These are phyloP conservation scores for Corynascus novoguineensis DNA, from an alignment of 495 filamentous ascomycete species.

Conservation along the genomic window DNA sequence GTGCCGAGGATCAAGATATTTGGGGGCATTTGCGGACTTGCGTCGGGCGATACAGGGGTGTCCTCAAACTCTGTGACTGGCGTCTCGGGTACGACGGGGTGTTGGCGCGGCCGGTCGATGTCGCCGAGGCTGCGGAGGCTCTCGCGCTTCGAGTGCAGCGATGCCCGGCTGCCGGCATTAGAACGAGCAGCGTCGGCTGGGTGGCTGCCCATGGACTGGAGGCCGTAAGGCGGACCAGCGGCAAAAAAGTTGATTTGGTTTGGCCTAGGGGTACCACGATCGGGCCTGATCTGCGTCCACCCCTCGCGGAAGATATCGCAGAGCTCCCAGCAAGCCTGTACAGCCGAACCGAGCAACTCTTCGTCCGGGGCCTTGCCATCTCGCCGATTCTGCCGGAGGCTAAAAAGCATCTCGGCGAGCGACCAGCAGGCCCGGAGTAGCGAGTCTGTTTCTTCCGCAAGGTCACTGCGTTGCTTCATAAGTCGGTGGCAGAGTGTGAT, in stretches of 20 bases:
- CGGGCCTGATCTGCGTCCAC: slow-evolving; percentile 83
- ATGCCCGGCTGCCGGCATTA: slow-evolving; percentile 38
- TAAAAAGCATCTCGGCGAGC: slow-evolving; percentile 90
- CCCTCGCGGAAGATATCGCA: slow-evolving; percentile 91
- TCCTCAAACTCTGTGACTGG: slow-evolving; percentile 93
- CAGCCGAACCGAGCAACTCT: slow-evolving; percentile 75
- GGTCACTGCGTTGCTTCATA: slow-evolving; percentile 81
- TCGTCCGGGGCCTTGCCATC: slow-evolving; percentile 71
- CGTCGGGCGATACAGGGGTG: slow-evolving; percentile 70
- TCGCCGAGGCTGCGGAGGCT: slow-evolving; percentile 37
- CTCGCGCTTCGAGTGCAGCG: slow-evolving; percentile 41
- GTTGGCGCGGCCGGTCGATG: slow-evolving; percentile 28
- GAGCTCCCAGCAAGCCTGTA: slow-evolving; percentile 92
- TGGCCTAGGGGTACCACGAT: slow-evolving; percentile 79
- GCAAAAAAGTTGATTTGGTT: slow-evolving; percentile 67
- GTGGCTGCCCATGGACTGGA: slow-evolving; percentile 20
- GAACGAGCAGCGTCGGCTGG: slow-evolving; percentile 30
- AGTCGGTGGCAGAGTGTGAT: slow-evolving; percentile 86
- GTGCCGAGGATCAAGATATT: slow-evolving; percentile 84
- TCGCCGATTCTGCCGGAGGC: slow-evolving; percentile 73
- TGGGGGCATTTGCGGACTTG: slow-evolving; percentile 63
- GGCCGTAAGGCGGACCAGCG: slow-evolving; percentile 19
- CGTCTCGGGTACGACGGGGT: slow-evolving; percentile 61
- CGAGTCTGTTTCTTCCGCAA: slow-evolving; percentile 74
- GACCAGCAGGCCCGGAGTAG: slow-evolving; percentile 84